phyloP scores from a whole-genome alignment of 1,284 basidiomycete genomes.

The Cerioporus squamosus region DNA sequence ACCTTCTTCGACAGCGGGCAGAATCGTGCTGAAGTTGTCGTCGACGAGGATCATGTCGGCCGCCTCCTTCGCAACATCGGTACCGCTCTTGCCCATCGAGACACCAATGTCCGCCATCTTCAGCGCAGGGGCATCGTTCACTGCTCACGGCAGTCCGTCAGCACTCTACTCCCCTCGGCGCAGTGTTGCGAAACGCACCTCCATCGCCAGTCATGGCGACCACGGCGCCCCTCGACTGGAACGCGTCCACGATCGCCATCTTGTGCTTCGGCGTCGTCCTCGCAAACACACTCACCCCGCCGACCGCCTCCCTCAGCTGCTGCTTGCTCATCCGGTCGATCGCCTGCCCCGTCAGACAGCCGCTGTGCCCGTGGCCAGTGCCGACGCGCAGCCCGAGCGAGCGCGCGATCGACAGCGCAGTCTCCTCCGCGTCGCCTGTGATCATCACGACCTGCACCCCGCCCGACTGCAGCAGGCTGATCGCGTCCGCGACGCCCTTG shows the following conservation, averaged over 20 bases:
- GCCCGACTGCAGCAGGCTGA: slow-evolving; percentile 78
- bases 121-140: slow-evolving; percentile 96
- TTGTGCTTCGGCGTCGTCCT: slow-evolving; percentile 96
- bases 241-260: slow-evolving; percentile 95
- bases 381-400: slow-evolving; percentile 84
- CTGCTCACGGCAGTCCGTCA: slow-evolving; percentile 42
- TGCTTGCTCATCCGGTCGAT: slow-evolving; percentile 84
- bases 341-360: slow-evolving; percentile 82
- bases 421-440: slow-evolving; percentile 93
- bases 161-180: background rate
- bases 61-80: slow-evolving; percentile 98
- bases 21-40: slow-evolving; percentile 95
- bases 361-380: slow-evolving; percentile 32
- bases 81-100: slow-evolving; percentile 96
- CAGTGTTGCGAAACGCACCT: slow-evolving; percentile 41
- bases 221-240: slow-evolving; percentile 85
- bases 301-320: slow-evolving; percentile 87
- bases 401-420: slow-evolving; percentile 88
- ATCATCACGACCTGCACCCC: slow-evolving; percentile 98
- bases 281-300: slow-evolving; percentile 87
- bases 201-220: slow-evolving; percentile 99
- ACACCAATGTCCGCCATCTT: slow-evolving; percentile 99
- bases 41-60: slow-evolving; percentile 97
- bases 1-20: slow-evolving; percentile 96
- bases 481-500: slow-evolving; percentile 90